Evolutionary conservation across 257 asterid genomes (phyloP).

Genomic region (Solanum medicagineum): DNA sequence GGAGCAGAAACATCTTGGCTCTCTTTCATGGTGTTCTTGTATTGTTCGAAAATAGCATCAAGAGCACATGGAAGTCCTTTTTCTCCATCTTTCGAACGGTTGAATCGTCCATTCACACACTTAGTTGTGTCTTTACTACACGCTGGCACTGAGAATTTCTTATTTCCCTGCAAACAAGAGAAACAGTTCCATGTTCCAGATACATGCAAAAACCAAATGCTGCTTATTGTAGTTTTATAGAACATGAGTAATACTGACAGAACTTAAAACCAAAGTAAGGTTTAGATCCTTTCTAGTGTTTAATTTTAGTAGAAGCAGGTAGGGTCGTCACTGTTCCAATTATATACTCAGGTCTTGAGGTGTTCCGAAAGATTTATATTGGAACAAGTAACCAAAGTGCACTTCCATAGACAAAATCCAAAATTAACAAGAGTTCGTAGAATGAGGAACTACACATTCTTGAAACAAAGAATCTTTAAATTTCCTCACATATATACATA

Average conservation of each 20-base stretch:
- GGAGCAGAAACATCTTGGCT: background rate
- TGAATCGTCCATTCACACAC: conserved; percentile 8
- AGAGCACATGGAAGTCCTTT: conserved; percentile 15
- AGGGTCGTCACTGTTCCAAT: background rate
- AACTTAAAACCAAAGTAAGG: background rate
- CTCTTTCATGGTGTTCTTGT: conserved; percentile 28
- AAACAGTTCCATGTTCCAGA: background rate
- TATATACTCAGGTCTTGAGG: background rate
- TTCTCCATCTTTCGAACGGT: conserved; percentile 11
- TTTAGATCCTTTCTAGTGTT: background rate
- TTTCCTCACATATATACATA: background rate
- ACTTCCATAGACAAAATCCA: background rate
- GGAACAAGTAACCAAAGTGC: background rate
- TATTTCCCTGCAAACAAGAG: conserved; percentile 29
- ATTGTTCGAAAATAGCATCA: conserved; percentile 39
- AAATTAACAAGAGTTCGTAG: background rate
- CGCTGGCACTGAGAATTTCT: conserved; percentile 17
- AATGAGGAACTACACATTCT: background rate
- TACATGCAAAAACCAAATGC: background rate
- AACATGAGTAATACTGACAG: background rate
- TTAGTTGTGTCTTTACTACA: conserved; percentile 4
- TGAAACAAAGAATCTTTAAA: background rate
- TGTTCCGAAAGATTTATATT: background rate
- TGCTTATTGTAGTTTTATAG: background rate
- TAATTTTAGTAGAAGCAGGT: background rate